Evolutionary conservation across 495 filamentous ascomycete genomes (phyloP).

Genomic region (Melanomma pulvis-pyrius): DNA sequence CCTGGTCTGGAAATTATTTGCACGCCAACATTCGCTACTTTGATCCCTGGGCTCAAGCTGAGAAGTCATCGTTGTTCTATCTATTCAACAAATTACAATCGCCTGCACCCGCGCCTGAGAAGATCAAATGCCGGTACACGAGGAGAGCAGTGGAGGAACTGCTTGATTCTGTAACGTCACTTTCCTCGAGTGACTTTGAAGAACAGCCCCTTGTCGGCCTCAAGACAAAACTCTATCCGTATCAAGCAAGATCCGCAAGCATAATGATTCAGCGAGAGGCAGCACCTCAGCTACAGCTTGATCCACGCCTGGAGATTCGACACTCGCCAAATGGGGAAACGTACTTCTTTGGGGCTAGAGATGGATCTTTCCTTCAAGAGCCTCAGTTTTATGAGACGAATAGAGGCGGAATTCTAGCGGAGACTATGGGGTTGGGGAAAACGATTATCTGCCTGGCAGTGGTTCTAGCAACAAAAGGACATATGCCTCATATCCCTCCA

Average conservation of each 20-base stretch:
- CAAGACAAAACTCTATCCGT: conserved; percentile 69
- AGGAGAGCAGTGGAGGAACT: conserved; percentile 65
- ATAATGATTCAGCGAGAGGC: conserved; percentile 84
- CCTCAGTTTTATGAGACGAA: conserved; percentile 73
- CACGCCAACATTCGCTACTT: conserved; percentile 24
- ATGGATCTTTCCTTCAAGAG: conserved; percentile 60
- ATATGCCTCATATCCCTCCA: conserved; percentile 67
- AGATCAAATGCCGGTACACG: conserved; percentile 58
- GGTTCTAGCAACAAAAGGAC: conserved; percentile 76
- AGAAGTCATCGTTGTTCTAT: conserved; percentile 70
- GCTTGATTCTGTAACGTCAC: conserved; percentile 52
- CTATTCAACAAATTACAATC: conserved; percentile 85
- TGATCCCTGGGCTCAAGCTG: conserved; percentile 43
- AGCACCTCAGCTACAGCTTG: conserved; percentile 63
- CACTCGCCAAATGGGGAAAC: conserved; percentile 60
- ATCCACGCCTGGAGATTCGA: conserved; percentile 68
- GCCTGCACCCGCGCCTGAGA: conserved; percentile 61
- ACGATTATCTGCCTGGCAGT: conserved; percentile 84
- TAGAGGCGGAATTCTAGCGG: conserved; percentile 75
- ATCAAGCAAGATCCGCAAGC: conserved; percentile 81
- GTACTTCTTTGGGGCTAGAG: conserved; percentile 75
- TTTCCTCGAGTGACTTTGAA: conserved; percentile 39
- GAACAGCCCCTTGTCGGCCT: conserved; percentile 51
- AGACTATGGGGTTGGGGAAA: conserved; percentile 81
- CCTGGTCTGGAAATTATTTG: conserved; percentile 28